Evolutionary conservation across 495 filamentous ascomycete genomes (phyloP), one percentile per base, ranked within the genome.

Genomic region (Xylaria cubensis): DNA sequence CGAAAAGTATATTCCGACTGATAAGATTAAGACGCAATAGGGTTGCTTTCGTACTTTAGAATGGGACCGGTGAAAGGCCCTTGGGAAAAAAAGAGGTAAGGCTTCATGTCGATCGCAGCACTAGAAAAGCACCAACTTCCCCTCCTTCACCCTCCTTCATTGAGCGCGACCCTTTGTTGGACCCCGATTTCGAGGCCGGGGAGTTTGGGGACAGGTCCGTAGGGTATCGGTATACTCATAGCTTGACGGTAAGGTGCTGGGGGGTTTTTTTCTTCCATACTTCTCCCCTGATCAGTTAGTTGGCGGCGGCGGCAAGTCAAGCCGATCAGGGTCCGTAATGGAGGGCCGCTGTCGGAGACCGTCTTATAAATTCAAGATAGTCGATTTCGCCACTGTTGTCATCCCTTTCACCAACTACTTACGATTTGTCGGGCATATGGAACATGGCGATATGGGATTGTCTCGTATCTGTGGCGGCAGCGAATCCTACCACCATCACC

Each of bases 311-410:
- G 67, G 41, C 58, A 64, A 32, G 58, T 21, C 34, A 39, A 55
- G 34, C 32, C 26, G 68, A 55, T 46, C 39, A 13, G 42, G 26
- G 24, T 42, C 58, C 24, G 70, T 72, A 62, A 51, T 51, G 70
- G 70, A 67, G 70, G 70, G 70, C 70, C 70, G 70, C n/a, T 67
- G 36, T 72, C 70, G 70, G 70, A 71, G 70, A 71, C 46, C 46
- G 44, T 48, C 58, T 46, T 48, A 64, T 59, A 34, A 70, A 26
- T 32, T 62, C 17, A 29, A 41, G 32, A 62, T 70, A 58, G 48
- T 41, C 8, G 59, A 34, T 21, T 56, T 71, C 17, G 69, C 61
- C 69, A 64, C 69, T 51, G 12, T 39, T 66, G 46, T 66, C 32
- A 53, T 24, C 32, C 39, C 48, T 50, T 29, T 29, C 26, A 29